Conservation (phyloP, 306 rosid species). For the Arachis stenosperma region DNA sequence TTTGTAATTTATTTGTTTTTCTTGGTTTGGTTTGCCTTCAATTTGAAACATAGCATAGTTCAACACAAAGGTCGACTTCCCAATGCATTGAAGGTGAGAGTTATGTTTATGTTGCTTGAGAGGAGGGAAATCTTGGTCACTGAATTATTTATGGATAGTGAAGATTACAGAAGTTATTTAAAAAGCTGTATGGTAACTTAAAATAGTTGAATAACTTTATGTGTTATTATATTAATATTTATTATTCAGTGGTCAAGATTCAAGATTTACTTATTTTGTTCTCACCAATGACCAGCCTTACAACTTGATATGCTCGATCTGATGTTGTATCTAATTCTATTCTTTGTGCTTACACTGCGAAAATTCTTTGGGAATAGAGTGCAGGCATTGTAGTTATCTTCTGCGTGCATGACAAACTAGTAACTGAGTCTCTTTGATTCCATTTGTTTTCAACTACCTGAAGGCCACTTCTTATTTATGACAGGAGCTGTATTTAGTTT, state of each 20-base stretch:
- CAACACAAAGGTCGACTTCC: neutral
- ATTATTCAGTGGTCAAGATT: no score
- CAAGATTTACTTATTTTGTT: no score
- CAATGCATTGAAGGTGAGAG: neutral
- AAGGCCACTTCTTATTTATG: neutral
- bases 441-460: constrained; percentile 5
- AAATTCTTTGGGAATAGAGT: constrained; percentile 10
- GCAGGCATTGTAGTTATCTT: neutral
- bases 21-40: constrained; percentile 4
- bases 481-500: neutral
- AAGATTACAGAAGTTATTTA: neutral
- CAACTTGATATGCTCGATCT: neutral
- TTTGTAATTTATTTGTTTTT: neutral
- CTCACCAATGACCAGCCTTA: neutral
- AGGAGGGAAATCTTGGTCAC: neutral
- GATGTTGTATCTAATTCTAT: neutral
- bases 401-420: neutral
- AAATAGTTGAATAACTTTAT: no score
- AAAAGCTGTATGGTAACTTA: no score
- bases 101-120: neutral
- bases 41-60: neutral
- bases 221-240: no score
- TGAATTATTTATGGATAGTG: neutral
- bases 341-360: no score
- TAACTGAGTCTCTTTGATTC: neutral